These are phyloP conservation scores for Microcos paniculata DNA, from an alignment of 345 rosid genomes.

Conservation along the genomic window DNA sequence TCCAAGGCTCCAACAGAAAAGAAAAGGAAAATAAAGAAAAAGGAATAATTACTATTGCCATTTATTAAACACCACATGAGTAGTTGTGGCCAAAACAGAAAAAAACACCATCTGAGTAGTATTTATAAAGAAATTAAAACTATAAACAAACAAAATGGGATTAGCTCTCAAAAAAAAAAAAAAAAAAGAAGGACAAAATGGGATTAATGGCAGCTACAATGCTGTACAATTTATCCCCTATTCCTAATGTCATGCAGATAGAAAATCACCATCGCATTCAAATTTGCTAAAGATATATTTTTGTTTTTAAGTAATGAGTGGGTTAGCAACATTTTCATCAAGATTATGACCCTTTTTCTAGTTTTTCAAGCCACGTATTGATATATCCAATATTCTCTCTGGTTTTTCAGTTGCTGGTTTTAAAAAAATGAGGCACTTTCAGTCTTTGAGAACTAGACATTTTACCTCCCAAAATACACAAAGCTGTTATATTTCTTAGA, in stretches of 20 bases:
- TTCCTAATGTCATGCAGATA: conserved; percentile 2
- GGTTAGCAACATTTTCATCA: conserved; percentile 8
- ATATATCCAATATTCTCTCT: background rate
- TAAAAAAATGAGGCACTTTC: background rate
- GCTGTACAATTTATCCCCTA: no score
- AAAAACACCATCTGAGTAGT: no score
- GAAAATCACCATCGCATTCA: conserved; percentile 3
- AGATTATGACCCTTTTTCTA: background rate
- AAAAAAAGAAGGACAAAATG: no score
- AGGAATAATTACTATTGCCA: background rate
- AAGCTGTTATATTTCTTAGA: background rate
- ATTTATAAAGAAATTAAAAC: background rate
- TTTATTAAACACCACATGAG: background rate
- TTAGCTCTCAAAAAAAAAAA: background rate
- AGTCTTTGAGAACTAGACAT: background rate
- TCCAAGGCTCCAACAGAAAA: background rate
- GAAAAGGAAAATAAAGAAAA: no score
- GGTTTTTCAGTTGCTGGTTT: background rate
- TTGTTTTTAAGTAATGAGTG: background rate
- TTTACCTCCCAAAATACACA: background rate
- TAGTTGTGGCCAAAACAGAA: no score
- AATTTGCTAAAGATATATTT: background rate
- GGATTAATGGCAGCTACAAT: background rate
- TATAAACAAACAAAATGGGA: no score
- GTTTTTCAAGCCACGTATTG: background rate